Base-by-base conservation (phyloP, 164 flowering plant species). In the Chimonanthus salicifolius region DNA sequence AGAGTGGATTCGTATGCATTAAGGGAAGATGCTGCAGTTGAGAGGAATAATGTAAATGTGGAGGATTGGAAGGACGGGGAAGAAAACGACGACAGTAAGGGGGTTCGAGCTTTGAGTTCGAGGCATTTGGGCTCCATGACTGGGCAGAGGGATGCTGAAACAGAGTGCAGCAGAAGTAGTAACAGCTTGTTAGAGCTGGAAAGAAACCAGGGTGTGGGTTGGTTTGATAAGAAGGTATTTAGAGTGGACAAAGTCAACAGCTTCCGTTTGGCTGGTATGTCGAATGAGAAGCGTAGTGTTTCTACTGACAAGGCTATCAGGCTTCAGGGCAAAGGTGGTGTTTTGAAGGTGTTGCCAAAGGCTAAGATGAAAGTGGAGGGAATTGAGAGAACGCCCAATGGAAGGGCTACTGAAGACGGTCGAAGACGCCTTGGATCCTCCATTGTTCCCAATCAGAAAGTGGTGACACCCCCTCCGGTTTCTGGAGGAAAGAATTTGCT, bases 291-390 rank as follows among this genome's bases (percentile, higher is more conserved):
- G 82, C 78, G 3, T 10, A 13, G 60, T 16, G 15, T 16, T 3
- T 54, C 15, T 54, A 54, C 60, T 33, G 33, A 33, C 33, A 33
- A 33, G 33, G 33, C 33, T 33, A 33, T 33, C 33, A 33, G 33
- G n/a, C 60, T 16, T 9, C 6, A 49, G 60, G 96, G 97, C 7
- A 90, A 88, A 81, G 88, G 91, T 80, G 98, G 96, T 71, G 96
- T 91, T 47, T 77, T 88, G 72, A 92, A 92, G 80, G 88, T 88
- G 76, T 84, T 82, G 88, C 82, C 86, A 21, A 87, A 86, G n/a
- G 87, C 81, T 74, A 87, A 87, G 73, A 86, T 85, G 68, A 83
- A 78, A 75, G 68, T 74, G 13, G 82, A 72, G 71, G 85, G 71
- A 48, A 54, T 80, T 65, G 70, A 71, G 58, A 80, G 79, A 62